Conservation (phyloP, 2,329 filamentous ascomycete genomes). For the Rutstroemia sydowiana region DNA sequence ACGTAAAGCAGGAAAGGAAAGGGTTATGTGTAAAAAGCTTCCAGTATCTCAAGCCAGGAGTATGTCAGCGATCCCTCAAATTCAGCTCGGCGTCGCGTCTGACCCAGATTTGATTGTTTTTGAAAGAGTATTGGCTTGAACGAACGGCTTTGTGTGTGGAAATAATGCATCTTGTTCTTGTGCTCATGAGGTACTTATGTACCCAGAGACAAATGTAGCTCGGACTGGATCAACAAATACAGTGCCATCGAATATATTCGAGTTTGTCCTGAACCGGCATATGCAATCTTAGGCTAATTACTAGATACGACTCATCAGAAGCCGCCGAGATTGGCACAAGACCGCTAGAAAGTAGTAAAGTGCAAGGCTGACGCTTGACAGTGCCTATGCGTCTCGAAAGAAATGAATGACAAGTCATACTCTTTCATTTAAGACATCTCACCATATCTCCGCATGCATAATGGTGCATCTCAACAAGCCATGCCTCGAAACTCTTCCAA, state of each 20-base stretch:
- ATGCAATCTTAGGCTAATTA: background rate
- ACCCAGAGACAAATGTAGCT: no score
- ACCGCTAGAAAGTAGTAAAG: background rate
- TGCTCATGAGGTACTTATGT: background rate
- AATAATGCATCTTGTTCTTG: background rate
- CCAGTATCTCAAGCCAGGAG: background rate
- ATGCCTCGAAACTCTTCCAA: constrained; percentile 1
- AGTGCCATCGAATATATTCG: no score
- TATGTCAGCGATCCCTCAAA: background rate
- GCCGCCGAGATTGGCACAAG: no score
- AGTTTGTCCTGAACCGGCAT: no score
- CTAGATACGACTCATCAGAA: background rate
- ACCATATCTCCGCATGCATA: background rate
- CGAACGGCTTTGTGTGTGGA: background rate
- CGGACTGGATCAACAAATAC: background rate
- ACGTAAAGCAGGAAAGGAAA: background rate
- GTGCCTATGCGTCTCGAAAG: background rate
- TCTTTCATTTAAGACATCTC: background rate
- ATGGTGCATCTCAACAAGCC: background rate
- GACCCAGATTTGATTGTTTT: background rate
- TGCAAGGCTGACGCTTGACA: constrained; percentile 1
- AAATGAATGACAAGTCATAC: background rate
- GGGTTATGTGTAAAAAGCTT: background rate
- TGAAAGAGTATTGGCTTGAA: background rate
- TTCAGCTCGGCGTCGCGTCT: constrained; percentile 7